Conservation (phyloP, 352 stramenopile genomes). For the Phytophthora ramorum region DNA sequence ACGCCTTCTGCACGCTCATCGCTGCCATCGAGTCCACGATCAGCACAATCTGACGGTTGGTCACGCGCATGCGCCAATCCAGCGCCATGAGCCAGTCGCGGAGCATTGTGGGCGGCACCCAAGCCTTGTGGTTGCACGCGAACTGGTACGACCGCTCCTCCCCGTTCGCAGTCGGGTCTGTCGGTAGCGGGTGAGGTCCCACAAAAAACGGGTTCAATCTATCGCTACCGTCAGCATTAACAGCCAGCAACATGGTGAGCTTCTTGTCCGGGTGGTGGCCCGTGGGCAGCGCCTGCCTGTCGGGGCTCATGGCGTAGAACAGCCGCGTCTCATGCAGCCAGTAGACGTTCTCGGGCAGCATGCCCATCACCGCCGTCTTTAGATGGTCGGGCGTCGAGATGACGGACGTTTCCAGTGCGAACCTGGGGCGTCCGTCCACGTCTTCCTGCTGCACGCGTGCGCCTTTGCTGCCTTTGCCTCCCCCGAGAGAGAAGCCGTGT, state of each 20-base stretch:
- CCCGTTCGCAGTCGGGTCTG: conserved; percentile 1
- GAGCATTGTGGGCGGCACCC: conserved; percentile 78
- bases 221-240: conserved; percentile 76
- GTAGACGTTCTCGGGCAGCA: conserved; percentile 69
- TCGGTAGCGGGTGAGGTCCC: conserved; percentile 40
- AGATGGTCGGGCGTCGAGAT: conserved; percentile 60
- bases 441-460: conserved; percentile 27
- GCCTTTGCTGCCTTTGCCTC: conserved; percentile 34
- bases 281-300: conserved; percentile 30
- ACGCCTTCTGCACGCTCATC: conserved; percentile 62
- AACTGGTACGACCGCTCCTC: conserved; percentile 59
- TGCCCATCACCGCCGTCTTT: conserved; percentile 47
- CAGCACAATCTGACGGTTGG: conserved; percentile 73
- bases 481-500: conserved; percentile 64
- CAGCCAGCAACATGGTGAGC: conserved; percentile 68
- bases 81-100: conserved; percentile 80
- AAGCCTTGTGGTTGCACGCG: conserved; percentile 73
- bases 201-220: conserved; percentile 77
- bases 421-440: conserved; percentile 32
- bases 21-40: conserved; percentile 67
- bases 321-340: conserved; percentile 80
- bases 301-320: conserved; percentile 52
- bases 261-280: conserved; percentile 47
- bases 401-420: conserved; percentile 41
- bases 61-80: conserved; percentile 82